Base-by-base conservation (phyloP, 176 grass and related monocot genomes). In the Cenchrus purpureus region DNA sequence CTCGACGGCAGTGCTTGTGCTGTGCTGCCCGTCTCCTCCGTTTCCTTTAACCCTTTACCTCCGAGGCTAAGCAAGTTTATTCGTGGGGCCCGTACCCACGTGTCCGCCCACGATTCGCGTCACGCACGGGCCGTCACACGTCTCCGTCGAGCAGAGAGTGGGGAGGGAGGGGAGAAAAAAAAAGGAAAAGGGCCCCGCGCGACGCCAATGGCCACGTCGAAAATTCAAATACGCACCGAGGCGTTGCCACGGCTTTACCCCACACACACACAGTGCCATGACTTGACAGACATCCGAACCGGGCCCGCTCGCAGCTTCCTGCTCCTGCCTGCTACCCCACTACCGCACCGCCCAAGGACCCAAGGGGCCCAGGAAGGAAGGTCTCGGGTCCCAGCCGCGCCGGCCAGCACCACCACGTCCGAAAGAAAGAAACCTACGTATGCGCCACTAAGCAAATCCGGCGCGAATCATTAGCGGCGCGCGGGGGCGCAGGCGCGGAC, bases 201-300 rank as follows among this genome's bases (percentile, higher is more conserved):
- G 8, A 78, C 37, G 44, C 56, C 19, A 83, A 79, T 90, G 89
- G 89, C 80, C 89, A 87, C 89, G 81, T 80, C 85, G 76, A 78
- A 80, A 83, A 61, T 54, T 91, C 89, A 69, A 86, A 84, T 80
- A 79, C 75, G 15, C 80, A 52, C 67, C 82, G 12, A 11, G 20
- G 20, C 81, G 25, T 4, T 83, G 82, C 76, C 60, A 2, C 9
- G 74, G 20, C 88, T 79, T 84, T 80, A 60, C 68, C 88, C 57
- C 89, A 54, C 71, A 53, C 3, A 4, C 46, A 25, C 70, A 73
- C 8, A 74, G n/a, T 62, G 28, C 71, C 71, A 22, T 15, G 84
- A 90, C 44, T 4, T 34, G 84, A 87, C 58, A 73, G 68, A 74
- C 65, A 73, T 31, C 37, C 17, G 88, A 79, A 45, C 40, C 4